Conservation (phyloP, 208 protist genomes). For the Angomonas ambiguus region DNA sequence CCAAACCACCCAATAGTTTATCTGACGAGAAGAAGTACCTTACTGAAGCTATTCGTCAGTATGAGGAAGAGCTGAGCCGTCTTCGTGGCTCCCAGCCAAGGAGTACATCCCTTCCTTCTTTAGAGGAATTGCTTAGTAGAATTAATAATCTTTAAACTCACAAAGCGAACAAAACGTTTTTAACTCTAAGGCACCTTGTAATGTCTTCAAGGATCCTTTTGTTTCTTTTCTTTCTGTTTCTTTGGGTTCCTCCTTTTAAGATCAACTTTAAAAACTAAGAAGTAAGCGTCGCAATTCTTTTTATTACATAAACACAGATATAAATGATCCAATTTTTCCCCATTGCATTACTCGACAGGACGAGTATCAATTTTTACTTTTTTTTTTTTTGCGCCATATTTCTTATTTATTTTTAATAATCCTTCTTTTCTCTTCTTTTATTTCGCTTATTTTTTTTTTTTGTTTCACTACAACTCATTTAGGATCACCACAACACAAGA, state of each 20-base stretch:
- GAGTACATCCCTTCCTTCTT: not conserved
- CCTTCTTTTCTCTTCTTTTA: not conserved
- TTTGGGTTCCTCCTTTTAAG: constrained; percentile 7
- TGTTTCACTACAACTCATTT: constrained; percentile 12
- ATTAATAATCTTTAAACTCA: too few relatives aligned
- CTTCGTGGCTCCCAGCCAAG: not conserved
- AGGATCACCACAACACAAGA: not conserved
- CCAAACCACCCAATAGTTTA: not conserved
- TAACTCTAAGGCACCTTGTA: too few relatives aligned
- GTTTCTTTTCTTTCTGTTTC: too few relatives aligned
- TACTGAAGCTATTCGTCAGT: not conserved
- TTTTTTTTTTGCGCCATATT: constrained; percentile 13
- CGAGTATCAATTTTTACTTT: too few relatives aligned
- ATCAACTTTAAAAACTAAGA: too few relatives aligned
- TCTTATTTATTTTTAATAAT: not conserved
- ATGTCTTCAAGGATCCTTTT: too few relatives aligned
- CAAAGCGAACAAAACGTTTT: too few relatives aligned
- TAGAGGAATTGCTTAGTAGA: not conserved
- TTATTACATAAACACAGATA: too few relatives aligned
- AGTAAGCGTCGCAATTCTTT: too few relatives aligned
- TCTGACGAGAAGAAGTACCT: not conserved
- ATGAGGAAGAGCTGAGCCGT: not conserved
- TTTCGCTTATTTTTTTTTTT: constrained; percentile 4
- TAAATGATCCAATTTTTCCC: too few relatives aligned
- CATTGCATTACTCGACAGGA: too few relatives aligned